Percentiles rank a stretch among this genome's conserved stretches.
phyloP scores from a whole-genome alignment of 2,329 filamentous ascomycete genomes.

The Fonsecaea erecta region DNA sequence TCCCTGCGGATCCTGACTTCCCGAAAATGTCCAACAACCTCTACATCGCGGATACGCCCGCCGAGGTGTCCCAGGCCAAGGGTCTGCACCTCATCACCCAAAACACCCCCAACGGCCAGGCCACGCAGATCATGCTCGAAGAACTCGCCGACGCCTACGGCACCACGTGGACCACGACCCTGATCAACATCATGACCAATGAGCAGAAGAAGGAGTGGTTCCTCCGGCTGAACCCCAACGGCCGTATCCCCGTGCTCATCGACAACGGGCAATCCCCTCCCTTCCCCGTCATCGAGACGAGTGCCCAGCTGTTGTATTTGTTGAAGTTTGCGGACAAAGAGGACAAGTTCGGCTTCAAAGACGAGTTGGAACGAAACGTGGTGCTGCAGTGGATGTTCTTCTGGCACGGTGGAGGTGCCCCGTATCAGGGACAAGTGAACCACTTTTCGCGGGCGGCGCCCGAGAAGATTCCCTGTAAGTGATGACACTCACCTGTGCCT shows the following conservation, averaged over 20 bases:
- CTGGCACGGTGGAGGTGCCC: slow-evolving; percentile 46
- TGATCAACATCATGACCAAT: slow-evolving; percentile 59
- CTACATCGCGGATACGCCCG: slow-evolving; percentile 53
- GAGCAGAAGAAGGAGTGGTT: slow-evolving; percentile 60
- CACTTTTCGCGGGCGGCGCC: slow-evolving; percentile 53
- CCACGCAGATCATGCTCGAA: slow-evolving; percentile 61
- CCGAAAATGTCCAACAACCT: slow-evolving; percentile 37
- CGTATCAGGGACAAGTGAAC: slow-evolving; percentile 48
- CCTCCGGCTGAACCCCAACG: slow-evolving; percentile 38
- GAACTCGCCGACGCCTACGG: slow-evolving; percentile 58
- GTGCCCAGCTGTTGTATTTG: slow-evolving; percentile 60
- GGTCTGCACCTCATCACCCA: slow-evolving; percentile 59
- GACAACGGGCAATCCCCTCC: slow-evolving; percentile 57
- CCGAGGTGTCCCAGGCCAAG: slow-evolving; percentile 54
- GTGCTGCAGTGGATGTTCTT: slow-evolving; percentile 61
- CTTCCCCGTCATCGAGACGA: slow-evolving; percentile 60
- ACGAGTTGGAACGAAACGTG: slow-evolving; percentile 56
- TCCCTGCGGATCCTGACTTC: not conserved
- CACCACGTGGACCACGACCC: slow-evolving; percentile 53
- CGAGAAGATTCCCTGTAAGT: slow-evolving; percentile 53
- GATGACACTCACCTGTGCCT: not conserved
- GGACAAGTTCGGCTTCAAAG: slow-evolving; percentile 57
- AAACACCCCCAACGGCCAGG: slow-evolving; percentile 58
- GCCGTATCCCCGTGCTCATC: slow-evolving; percentile 56
- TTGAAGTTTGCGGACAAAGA: slow-evolving; percentile 56